A percentile compares a stretch with the other conserved stretches of the same genome.
Conservation (phyloP, 2,329 filamentous ascomycete genomes). For the Teratosphaeria pseudoeucalypti region DNA sequence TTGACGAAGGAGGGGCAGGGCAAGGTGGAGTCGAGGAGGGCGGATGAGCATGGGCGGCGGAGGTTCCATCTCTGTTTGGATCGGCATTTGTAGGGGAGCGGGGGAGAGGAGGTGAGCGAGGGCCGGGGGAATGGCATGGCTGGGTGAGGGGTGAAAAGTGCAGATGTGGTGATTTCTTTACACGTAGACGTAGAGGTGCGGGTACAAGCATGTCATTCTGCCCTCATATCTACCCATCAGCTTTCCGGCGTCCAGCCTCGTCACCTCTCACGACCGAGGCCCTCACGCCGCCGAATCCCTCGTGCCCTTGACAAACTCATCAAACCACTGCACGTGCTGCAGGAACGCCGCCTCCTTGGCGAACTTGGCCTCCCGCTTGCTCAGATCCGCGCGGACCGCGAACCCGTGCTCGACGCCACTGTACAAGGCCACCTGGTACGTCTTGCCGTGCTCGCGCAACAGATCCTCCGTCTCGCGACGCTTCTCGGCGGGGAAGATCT, state of each 20-base stretch:
- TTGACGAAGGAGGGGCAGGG: constrained; percentile 2
- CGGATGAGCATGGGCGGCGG: constrained; percentile 14
- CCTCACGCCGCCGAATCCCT: constrained; percentile 7
- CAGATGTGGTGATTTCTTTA: not conserved
- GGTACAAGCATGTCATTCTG: not conserved
- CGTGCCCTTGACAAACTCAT: constrained; percentile 44
- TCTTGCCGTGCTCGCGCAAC: constrained; percentile 41
- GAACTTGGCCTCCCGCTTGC: constrained; percentile 48
- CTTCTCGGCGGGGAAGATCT: constrained; percentile 46
- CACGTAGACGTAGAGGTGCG: not conserved
- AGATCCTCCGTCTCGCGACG: constrained; percentile 50
- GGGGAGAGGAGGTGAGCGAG: not conserved
- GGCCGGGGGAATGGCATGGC: not conserved
- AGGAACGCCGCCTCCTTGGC: constrained; percentile 73
- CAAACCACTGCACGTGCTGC: constrained; percentile 71
- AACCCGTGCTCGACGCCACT: constrained; percentile 66
- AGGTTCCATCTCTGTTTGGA: constrained; percentile 9
- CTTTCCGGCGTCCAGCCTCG: not conserved
- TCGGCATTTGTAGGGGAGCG: not conserved
- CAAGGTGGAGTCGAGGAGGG: constrained; percentile 8
- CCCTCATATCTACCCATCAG: not conserved
- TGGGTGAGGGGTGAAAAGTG: not conserved
- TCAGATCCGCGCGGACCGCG: constrained; percentile 55
- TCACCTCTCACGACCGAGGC: not conserved
- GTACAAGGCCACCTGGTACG: constrained; percentile 71